Conservation (phyloP, 805 yeast species). For the Wilhelminamyces savonicus region DNA sequence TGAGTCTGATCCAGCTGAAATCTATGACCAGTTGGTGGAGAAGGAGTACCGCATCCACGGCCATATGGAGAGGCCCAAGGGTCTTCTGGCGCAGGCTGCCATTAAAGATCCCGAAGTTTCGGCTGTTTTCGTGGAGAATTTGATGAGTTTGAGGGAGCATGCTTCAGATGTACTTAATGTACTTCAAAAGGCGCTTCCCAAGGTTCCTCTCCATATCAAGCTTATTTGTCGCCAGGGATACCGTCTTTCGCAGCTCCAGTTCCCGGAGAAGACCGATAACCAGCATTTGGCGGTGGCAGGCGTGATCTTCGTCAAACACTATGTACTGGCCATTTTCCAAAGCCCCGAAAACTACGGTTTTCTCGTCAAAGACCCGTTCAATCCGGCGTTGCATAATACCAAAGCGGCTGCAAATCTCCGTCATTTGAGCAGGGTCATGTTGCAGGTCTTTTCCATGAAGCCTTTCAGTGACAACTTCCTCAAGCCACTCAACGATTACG, state of each 20-base stretch:
- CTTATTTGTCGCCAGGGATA: constrained; percentile 29
- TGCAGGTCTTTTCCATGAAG: constrained; percentile 62
- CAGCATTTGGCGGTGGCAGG: constrained; percentile 65
- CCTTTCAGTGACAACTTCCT: constrained; percentile 67
- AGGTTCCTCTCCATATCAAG: constrained; percentile 31
- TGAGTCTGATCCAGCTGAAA: constrained; percentile 73
- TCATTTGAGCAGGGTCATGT: constrained; percentile 51
- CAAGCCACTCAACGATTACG: constrained; percentile 75
- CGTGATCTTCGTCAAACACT: constrained; percentile 51
- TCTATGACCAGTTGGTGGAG: constrained; percentile 38
- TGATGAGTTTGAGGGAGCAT: constrained; percentile 68
- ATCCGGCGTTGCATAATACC: constrained; percentile 9
- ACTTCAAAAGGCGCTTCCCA: constrained; percentile 37
- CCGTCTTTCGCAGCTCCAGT: constrained; percentile 35
- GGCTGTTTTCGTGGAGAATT: constrained; percentile 59
- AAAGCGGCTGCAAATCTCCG: constrained; percentile 43
- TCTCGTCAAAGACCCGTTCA: constrained; percentile 20
- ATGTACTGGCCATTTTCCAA: constrained; percentile 39
- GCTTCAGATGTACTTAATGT: constrained; percentile 55
- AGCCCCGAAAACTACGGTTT: constrained; percentile 57
- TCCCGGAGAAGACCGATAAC: constrained; percentile 54
- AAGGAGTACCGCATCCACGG: constrained; percentile 30
- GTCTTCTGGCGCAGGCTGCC: constrained; percentile 54
- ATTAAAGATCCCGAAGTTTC: constrained; percentile 77
- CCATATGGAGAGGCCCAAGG: constrained; percentile 26